Conservation (phyloP, 2,329 filamentous ascomycete genomes). For the Fusarium stilboides region DNA sequence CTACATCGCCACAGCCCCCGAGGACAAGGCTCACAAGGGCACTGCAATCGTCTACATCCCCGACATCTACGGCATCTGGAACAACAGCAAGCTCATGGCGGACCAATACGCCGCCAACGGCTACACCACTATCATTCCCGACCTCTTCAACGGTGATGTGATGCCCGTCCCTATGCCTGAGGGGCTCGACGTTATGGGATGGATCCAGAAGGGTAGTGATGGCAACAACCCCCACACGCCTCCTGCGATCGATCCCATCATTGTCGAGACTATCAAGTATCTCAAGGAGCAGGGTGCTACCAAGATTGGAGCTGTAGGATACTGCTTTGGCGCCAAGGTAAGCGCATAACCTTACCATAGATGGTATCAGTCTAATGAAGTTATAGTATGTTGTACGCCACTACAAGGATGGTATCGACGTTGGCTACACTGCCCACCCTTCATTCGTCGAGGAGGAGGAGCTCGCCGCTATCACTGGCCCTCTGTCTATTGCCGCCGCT, state of each 20-base stretch:
- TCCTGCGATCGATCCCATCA: conserved; percentile 54
- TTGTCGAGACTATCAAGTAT: conserved; percentile 64
- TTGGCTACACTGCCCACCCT: conserved; percentile 75
- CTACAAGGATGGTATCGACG: conserved; percentile 69
- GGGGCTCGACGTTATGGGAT: conserved; percentile 53
- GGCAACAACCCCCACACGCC: conserved; percentile 63
- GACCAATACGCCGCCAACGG: conserved; percentile 57
- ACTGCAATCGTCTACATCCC: conserved; percentile 56
- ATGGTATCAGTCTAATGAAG: background rate
- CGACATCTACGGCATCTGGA: conserved; percentile 58
- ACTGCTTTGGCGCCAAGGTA: conserved; percentile 77
- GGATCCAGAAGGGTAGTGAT: conserved; percentile 59
- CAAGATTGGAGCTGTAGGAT: conserved; percentile 71
- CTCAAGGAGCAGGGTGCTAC: conserved; percentile 68
- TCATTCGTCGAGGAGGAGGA: conserved; percentile 73
- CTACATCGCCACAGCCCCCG: conserved; percentile 65
- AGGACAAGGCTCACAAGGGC: conserved; percentile 46
- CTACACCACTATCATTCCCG: conserved; percentile 57
- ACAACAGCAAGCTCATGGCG: conserved; percentile 60
- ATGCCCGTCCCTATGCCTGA: conserved; percentile 47
- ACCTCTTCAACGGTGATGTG: conserved; percentile 58
- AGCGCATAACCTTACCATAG: conserved; percentile 41
- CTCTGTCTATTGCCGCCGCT: conserved; percentile 74
- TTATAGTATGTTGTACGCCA: conserved; percentile 77
- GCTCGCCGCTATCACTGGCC: conserved; percentile 68